phyloP scores from a whole-genome alignment of 768 basidiomycete genomes.

The Boletus sp. region DNA sequence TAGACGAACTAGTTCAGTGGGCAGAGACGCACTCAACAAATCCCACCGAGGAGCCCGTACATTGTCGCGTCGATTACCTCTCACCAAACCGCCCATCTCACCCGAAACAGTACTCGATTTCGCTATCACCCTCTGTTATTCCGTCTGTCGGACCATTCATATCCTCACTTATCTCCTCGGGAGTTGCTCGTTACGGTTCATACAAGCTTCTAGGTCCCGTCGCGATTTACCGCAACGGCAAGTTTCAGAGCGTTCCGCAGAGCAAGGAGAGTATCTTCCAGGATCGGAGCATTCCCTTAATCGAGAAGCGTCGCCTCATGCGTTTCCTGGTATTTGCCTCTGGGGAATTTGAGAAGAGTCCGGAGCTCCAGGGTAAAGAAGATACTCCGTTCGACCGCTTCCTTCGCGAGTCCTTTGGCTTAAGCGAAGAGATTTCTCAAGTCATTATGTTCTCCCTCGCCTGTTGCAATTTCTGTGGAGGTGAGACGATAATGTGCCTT shows the following conservation, averaged over 20 bases:
- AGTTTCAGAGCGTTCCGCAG: constrained; percentile 69
- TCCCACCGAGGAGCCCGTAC: constrained; percentile 9
- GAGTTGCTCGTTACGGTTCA: constrained; percentile 88
- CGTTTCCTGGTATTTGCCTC: constrained; percentile 84
- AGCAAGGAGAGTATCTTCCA: constrained; percentile 95
- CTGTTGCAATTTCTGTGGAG: constrained; percentile 57
- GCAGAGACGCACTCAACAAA: constrained; percentile 39
- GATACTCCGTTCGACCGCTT: constrained; percentile 59
- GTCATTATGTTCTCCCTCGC: constrained; percentile 80
- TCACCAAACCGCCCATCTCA: constrained; percentile 47
- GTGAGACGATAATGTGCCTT: constrained; percentile 36
- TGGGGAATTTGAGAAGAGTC: constrained; percentile 65
- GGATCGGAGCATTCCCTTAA: constrained; percentile 66
- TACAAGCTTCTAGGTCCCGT: constrained; percentile 80
- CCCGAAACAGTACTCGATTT: constrained; percentile 79
- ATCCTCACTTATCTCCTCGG: constrained; percentile 72
- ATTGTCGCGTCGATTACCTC: constrained; percentile 37
- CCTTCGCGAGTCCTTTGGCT: constrained; percentile 59
- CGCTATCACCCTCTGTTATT: constrained; percentile 80
- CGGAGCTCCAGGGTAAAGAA: constrained; percentile 57
- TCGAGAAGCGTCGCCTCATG: constrained; percentile 91
- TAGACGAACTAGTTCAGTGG: constrained; percentile 80
- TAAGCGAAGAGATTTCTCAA: constrained; percentile 54
- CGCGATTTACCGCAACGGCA: constrained; percentile 52
- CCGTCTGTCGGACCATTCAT: constrained; percentile 79